These are phyloP conservation scores for Bremia lactucae DNA, from an alignment of 352 stramenopile genomes.

Conservation along the genomic window DNA sequence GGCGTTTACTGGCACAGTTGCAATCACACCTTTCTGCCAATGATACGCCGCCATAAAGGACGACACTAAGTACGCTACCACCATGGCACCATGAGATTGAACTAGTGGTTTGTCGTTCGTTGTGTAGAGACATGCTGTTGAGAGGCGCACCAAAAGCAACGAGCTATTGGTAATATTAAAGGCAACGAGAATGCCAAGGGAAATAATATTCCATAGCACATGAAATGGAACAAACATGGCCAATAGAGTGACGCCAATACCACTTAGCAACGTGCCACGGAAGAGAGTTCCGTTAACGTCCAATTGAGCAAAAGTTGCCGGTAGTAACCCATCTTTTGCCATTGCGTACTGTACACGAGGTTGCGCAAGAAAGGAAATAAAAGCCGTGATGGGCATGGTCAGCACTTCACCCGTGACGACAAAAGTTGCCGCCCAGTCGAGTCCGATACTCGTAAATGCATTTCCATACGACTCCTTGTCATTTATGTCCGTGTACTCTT, in stretches of 20 bases:
- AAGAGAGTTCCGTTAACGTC: slow-evolving; percentile 71
- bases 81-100: slow-evolving; percentile 24
- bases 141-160: slow-evolving; percentile 58
- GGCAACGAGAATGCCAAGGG: slow-evolving; percentile 78
- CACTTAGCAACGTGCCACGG: slow-evolving; percentile 47
- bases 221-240: slow-evolving; percentile 76
- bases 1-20: slow-evolving; percentile 15
- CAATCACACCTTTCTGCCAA: slow-evolving; percentile 63
- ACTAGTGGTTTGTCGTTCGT: not conserved
- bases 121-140: slow-evolving; percentile 1
- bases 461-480: slow-evolving; percentile 55
- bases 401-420: slow-evolving; percentile 87
- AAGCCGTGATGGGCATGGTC: slow-evolving; percentile 91
- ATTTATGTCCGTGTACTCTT: slow-evolving; percentile 79
- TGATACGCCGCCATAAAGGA: slow-evolving; percentile 65
- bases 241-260: slow-evolving; percentile 37
- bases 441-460: slow-evolving; percentile 55
- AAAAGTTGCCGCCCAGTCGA: slow-evolving; percentile 69
- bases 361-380: slow-evolving; percentile 92
- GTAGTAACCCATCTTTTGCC: slow-evolving; percentile 89
- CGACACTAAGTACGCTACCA: slow-evolving; percentile 37
- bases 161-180: slow-evolving; percentile 88
- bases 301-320: slow-evolving; percentile 66
- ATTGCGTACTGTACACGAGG: slow-evolving; percentile 87
- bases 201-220: slow-evolving; percentile 86